phyloP scores from a whole-genome alignment of 768 basidiomycete species.

The Gymnopilus junonius region DNA sequence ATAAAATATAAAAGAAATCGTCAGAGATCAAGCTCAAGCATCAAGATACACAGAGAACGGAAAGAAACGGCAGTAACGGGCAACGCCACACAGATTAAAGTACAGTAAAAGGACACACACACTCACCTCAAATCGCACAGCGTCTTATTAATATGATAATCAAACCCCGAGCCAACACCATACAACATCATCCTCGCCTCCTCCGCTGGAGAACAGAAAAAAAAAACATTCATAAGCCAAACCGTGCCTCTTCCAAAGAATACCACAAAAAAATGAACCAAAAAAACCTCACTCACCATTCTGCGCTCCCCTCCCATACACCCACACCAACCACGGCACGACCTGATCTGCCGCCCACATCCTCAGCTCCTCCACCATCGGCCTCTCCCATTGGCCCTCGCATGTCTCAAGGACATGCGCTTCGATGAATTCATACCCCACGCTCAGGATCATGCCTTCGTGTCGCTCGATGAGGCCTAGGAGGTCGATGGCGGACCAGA shows the following conservation, averaged over 20 bases:
- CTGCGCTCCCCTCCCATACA: slow-evolving; percentile 72
- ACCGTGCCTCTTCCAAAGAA: too few relatives aligned
- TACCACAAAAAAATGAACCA: slow-evolving; percentile 1
- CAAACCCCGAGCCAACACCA: slow-evolving; percentile 82
- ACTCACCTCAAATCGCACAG: slow-evolving; percentile 83
- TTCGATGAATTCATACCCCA: slow-evolving; percentile 89
- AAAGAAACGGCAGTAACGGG: too few relatives aligned
- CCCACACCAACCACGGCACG: slow-evolving; percentile 83
- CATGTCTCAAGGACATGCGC: slow-evolving; percentile 68
- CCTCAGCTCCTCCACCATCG: slow-evolving; percentile 63
- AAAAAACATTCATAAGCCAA: slow-evolving; percentile 1
- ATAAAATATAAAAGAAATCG: background rate
- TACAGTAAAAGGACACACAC: too few relatives aligned
- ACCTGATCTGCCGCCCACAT: slow-evolving; percentile 84
- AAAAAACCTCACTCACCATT: slow-evolving; percentile 33
- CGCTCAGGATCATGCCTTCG: slow-evolving; percentile 80
- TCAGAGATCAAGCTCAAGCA: too few relatives aligned
- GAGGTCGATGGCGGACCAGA: slow-evolving; percentile 65
- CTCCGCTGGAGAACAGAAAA: too few relatives aligned
- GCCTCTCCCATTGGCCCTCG: slow-evolving; percentile 68
- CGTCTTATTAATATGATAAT: slow-evolving; percentile 92
- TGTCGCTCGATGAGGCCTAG: slow-evolving; percentile 83
- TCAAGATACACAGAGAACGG: too few relatives aligned
- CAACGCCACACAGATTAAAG: too few relatives aligned
- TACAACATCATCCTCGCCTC: slow-evolving; percentile 75